These are phyloP conservation scores for Haberlea rhodopensis DNA, from an alignment of 257 asterid species.

Conservation along the genomic window DNA sequence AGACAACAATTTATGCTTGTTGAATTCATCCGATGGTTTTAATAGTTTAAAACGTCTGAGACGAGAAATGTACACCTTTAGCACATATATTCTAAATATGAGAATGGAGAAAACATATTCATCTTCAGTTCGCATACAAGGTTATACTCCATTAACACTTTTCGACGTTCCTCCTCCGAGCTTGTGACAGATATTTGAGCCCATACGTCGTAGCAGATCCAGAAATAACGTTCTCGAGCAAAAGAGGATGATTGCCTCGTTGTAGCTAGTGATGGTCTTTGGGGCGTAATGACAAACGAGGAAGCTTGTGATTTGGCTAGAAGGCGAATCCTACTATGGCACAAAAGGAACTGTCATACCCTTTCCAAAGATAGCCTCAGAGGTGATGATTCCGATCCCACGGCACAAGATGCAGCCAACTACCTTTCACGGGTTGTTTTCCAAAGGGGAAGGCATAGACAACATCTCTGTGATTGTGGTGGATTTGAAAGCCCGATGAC, in stretches of 20 bases:
- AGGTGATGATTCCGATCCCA: slow-evolving; percentile 33
- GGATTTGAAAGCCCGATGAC: slow-evolving; percentile 51
- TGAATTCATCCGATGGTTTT: too few species aligned
- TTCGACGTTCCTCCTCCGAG: not conserved
- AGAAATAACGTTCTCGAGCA: slow-evolving; percentile 41
- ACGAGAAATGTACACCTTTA: too few species aligned
- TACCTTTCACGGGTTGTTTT: slow-evolving; percentile 42
- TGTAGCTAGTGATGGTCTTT: slow-evolving; percentile 51
- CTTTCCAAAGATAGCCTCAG: slow-evolving; percentile 24
- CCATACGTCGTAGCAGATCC: slow-evolving; percentile 45
- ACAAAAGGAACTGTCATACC: slow-evolving; percentile 33
- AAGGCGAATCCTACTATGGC: slow-evolving; percentile 45
- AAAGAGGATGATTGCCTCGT: slow-evolving; percentile 55
- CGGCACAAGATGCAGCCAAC: slow-evolving; percentile 49
- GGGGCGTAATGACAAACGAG: slow-evolving; percentile 50
- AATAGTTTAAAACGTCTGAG: too few species aligned
- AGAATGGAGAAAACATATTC: too few species aligned
- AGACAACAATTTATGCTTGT: too few species aligned
- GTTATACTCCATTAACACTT: not conserved
- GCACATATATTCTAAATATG: too few species aligned
- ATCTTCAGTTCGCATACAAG: too few species aligned
- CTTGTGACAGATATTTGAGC: slow-evolving; percentile 50
- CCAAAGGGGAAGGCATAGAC: slow-evolving; percentile 51
- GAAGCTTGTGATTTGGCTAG: slow-evolving; percentile 55
- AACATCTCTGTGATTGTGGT: slow-evolving; percentile 47